A percentile compares a stretch with the other conserved stretches of the same genome.
Conservation (phyloP, 192 early-diverging fungal genomes). For the Lunasporangiospora selenospora region DNA sequence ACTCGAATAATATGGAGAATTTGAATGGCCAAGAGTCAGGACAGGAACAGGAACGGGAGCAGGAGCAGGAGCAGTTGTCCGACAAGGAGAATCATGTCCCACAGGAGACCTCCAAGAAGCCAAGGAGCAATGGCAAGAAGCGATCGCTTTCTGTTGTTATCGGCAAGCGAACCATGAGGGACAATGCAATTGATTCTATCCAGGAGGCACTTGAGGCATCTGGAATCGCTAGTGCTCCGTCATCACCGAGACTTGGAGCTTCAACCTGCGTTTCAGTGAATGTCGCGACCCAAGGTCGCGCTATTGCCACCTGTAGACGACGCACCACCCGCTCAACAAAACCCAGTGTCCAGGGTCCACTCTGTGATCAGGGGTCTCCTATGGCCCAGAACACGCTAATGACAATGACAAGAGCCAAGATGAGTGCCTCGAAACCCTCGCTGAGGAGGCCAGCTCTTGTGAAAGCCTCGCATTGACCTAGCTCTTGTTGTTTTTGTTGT, state of each 20-base stretch:
- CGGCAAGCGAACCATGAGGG: constrained; percentile 6
- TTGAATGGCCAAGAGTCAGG: background rate
- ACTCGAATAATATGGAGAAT: too few species aligned
- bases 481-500: too few species aligned
- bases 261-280: background rate
- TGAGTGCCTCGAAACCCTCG: too few species aligned
- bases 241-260: background rate
- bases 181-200: constrained; percentile 1
- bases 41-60: constrained; percentile 4
- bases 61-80: constrained; percentile 26
- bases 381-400: too few species aligned
- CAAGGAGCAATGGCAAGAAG: constrained; percentile 12
- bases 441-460: too few species aligned
- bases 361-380: too few species aligned
- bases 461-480: too few species aligned
- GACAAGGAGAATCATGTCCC: constrained; percentile 39
- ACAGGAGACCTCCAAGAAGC: constrained; percentile 14
- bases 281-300: background rate
- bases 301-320: constrained; percentile 2
- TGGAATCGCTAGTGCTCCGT: background rate
- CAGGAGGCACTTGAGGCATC: background rate
- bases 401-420: too few species aligned
- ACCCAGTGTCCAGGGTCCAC: too few species aligned
- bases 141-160: constrained; percentile 16
- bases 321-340: background rate